phyloP scores from a whole-genome alignment of 257 asterid genomes.

The Voacanga thouarsii region DNA sequence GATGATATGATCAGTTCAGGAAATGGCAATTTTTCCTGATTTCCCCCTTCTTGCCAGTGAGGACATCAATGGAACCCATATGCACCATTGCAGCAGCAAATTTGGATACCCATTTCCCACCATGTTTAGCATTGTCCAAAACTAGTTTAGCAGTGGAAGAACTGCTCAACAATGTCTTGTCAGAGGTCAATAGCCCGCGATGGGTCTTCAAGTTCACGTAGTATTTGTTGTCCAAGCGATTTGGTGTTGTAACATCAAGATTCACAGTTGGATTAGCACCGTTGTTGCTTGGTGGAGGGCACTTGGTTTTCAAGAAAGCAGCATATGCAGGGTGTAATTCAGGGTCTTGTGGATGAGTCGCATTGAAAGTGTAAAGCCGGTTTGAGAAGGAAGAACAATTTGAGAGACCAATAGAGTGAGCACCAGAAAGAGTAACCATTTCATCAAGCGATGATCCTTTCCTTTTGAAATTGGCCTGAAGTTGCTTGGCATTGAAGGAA shows the following conservation, averaged over 20 bases:
- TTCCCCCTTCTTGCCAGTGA: conserved; percentile 47
- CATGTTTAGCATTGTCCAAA: conserved; percentile 25
- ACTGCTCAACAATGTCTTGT: conserved; percentile 39
- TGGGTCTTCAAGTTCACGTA: conserved; percentile 33
- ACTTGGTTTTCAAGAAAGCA: conserved; percentile 29
- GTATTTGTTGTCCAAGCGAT: conserved; percentile 40
- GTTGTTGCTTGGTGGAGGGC: conserved; percentile 37
- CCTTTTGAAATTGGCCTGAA: conserved; percentile 35
- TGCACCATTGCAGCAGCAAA: conserved; percentile 63
- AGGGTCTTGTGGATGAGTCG: conserved; percentile 28
- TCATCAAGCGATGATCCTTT: conserved; percentile 61
- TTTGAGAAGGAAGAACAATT: conserved; percentile 40
- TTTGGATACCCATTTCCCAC: conserved; percentile 43
- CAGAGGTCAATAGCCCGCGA: conserved; percentile 42
- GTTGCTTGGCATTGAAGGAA: conserved; percentile 38
- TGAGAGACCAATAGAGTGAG: conserved; percentile 48
- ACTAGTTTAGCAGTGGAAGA: conserved; percentile 41
- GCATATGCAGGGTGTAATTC: conserved; percentile 32
- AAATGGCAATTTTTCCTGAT: conserved; percentile 45
- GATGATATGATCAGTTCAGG: conserved; percentile 26
- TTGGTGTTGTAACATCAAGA: conserved; percentile 35
- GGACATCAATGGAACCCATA: conserved; percentile 56
- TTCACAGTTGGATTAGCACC: conserved; percentile 25
- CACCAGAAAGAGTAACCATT: conserved; percentile 68
- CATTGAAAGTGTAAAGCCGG: conserved; percentile 43